phyloP scores from a whole-genome alignment of 768 basidiomycete species.

The Floccularia luteovirens region DNA sequence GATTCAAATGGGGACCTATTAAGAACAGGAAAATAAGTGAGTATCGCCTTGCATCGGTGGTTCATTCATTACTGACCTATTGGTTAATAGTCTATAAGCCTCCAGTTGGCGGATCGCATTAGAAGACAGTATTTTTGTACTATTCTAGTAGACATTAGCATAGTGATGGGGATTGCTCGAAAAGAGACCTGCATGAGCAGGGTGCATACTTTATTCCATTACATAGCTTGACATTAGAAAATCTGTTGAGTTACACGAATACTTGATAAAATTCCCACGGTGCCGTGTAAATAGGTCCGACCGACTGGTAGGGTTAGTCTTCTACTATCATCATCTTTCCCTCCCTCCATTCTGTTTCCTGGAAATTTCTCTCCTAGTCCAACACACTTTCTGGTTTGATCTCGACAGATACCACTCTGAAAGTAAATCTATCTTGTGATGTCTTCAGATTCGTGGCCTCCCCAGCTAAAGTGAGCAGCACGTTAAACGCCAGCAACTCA shows the following conservation, averaged over 20 bases:
- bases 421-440: slow-evolving; percentile 33
- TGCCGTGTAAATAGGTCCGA: no score
- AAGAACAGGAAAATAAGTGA: slow-evolving; percentile 91
- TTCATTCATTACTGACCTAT: slow-evolving; percentile 3
- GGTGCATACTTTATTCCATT: no score
- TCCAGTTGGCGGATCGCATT: slow-evolving; percentile 48
- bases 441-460: slow-evolving; percentile 79
- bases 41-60: slow-evolving; percentile 19
- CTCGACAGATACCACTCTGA: no score
- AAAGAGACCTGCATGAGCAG: slow-evolving; percentile 2
- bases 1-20: slow-evolving; percentile 89
- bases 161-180: background rate
- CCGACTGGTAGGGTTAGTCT: no score
- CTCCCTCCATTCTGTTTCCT: no score
- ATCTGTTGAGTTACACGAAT: background rate
- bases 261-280: background rate
- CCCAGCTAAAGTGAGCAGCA: slow-evolving; percentile 55
- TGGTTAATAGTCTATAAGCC: slow-evolving; percentile 48
- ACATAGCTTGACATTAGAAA: background rate
- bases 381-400: no score
- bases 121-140: slow-evolving; percentile 22
- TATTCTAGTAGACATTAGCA: slow-evolving; percentile 8
- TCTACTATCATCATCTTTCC: no score
- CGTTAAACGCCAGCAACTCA: background rate
- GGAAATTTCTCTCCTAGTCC: no score